phyloP scores from a whole-genome alignment of 148 eudicot species.

The Camellia granthamiana region DNA sequence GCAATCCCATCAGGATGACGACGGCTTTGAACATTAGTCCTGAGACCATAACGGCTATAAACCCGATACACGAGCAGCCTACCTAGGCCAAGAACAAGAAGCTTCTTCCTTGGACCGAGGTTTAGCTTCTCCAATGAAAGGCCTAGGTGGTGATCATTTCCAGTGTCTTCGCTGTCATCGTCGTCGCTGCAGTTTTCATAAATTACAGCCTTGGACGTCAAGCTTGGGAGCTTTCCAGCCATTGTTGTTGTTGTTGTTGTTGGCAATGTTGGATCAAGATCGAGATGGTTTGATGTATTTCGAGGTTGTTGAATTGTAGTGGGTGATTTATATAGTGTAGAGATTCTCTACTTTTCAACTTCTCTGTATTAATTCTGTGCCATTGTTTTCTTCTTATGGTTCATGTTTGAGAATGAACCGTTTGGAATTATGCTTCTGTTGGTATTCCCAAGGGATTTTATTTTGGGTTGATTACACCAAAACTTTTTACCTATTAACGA shows the following conservation, averaged over 20 bases:
- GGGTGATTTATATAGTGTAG: background rate
- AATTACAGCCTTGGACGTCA: slow-evolving; percentile 9
- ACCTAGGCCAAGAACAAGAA: slow-evolving; percentile 25
- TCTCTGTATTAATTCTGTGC: background rate
- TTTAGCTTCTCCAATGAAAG: slow-evolving; percentile 26
- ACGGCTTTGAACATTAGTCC: background rate
- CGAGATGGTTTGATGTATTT: background rate
- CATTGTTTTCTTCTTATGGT: too few species aligned
- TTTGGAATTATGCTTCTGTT: background rate
- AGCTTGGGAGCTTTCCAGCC: background rate
- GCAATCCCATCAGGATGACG: slow-evolving; percentile 21
- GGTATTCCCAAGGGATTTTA: background rate
- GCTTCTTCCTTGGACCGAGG: slow-evolving; percentile 30
- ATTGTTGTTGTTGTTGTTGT: background rate
- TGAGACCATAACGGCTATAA: background rate
- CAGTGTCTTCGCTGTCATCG: slow-evolving; percentile 1
- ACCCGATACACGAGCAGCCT: slow-evolving; percentile 28
- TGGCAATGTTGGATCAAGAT: background rate
- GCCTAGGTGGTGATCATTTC: background rate
- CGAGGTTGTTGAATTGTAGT: background rate
- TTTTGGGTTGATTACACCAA: too few species aligned
- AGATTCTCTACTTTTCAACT: background rate
- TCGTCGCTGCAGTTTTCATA: background rate
- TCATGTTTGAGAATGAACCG: background rate
- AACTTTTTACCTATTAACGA: too few species aligned